Percentiles rank a stretch among this genome's conserved stretches.
phyloP scores from a whole-genome alignment of 345 rosid genomes.

The Turritis glabra region DNA sequence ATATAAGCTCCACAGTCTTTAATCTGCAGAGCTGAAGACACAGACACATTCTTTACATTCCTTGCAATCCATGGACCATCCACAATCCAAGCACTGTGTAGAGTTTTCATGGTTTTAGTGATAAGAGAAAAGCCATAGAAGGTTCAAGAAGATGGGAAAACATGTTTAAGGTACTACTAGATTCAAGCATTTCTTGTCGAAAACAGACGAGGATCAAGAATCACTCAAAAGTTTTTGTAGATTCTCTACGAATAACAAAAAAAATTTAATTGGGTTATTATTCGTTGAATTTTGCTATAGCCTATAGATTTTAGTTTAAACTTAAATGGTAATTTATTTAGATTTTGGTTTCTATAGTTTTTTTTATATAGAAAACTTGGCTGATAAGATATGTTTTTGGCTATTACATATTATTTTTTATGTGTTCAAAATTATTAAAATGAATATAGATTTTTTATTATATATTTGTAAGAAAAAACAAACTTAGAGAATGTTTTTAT shows the following conservation, averaged over 20 bases:
- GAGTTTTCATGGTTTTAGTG: constrained; percentile 5
- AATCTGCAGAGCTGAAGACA: constrained; percentile 45
- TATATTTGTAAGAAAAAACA: too few relatives aligned
- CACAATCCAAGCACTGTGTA: constrained; percentile 71
- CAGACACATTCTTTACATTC: constrained; percentile 59
- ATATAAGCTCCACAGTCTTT: constrained; percentile 58
- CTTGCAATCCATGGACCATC: constrained; percentile 65
- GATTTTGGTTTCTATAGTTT: not conserved
- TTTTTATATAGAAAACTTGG: not conserved
- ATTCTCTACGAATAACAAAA: not conserved
- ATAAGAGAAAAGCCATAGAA: not conserved
- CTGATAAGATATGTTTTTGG: not conserved
- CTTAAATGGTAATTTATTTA: not conserved
- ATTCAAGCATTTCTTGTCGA: not conserved
- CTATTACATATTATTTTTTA: too few relatives aligned
- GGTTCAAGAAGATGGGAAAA: constrained; percentile 3
- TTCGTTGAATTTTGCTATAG: too few relatives aligned
- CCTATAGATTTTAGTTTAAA: too few relatives aligned
- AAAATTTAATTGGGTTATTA: too few relatives aligned
- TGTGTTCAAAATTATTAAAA: too few relatives aligned
- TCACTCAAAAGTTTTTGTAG: not conserved
- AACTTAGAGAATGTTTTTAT: too few relatives aligned
- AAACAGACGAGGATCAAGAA: not conserved
- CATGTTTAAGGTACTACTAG: not conserved
- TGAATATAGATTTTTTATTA: too few relatives aligned